These are phyloP conservation scores for Zoysia japonica DNA, from an alignment of 176 grass and related monocot species.

Conservation along the genomic window DNA sequence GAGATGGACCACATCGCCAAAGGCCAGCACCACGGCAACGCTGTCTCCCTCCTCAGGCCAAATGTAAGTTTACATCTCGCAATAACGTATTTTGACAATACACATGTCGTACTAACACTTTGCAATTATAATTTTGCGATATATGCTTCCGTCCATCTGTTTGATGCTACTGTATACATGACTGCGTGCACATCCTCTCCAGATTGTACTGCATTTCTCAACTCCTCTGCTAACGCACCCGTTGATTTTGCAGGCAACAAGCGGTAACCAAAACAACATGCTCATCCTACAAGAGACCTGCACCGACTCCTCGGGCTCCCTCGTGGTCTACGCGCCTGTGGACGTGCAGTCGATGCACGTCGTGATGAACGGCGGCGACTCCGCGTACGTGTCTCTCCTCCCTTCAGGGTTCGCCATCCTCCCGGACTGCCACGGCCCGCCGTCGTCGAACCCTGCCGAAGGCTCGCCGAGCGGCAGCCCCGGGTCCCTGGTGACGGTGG, in stretches of 20 bases:
- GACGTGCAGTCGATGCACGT: slow-evolving; percentile 71
- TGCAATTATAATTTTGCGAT: not conserved
- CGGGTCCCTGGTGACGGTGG: slow-evolving; percentile 69
- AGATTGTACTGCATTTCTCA: not conserved
- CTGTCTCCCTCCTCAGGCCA: slow-evolving; percentile 79
- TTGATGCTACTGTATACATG: not conserved
- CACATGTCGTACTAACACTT: no score
- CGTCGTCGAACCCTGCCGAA: not conserved
- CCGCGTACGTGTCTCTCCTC: slow-evolving; percentile 62
- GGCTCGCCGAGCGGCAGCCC: not conserved
- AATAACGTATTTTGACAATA: not conserved
- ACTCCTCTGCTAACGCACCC: not conserved
- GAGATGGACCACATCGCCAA: slow-evolving; percentile 95
- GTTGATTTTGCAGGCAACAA: slow-evolving; percentile 43
- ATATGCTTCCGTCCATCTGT: not conserved
- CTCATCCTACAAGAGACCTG: slow-evolving; percentile 74
- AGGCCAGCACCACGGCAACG: slow-evolving; percentile 81
- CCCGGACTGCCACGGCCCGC: slow-evolving; percentile 41
- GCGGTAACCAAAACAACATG: slow-evolving; percentile 66
- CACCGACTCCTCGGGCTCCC: slow-evolving; percentile 51
- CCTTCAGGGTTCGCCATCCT: slow-evolving; percentile 74
- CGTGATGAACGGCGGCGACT: slow-evolving; percentile 75
- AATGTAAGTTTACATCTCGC: slow-evolving; percentile 49
- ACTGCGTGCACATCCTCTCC: not conserved
- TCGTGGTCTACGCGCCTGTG: slow-evolving; percentile 70